phyloP scores from a whole-genome alignment of 2,329 filamentous ascomycete genomes.

The Cercospora nicotianae region DNA sequence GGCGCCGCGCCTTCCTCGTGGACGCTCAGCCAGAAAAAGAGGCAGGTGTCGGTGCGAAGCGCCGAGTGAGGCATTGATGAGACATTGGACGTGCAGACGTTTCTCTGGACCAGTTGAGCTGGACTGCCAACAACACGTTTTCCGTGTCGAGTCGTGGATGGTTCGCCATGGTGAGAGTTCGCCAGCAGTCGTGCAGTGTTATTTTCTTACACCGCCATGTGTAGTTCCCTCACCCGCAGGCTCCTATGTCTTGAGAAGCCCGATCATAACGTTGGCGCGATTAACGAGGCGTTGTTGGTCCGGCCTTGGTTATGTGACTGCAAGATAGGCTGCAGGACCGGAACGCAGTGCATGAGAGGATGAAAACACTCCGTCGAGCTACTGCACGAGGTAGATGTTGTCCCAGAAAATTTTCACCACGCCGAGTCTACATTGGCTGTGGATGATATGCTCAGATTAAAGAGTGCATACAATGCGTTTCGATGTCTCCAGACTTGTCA shows the following conservation, averaged over 20 bases:
- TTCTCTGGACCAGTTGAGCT: background rate
- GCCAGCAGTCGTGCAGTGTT: background rate
- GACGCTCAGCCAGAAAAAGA: constrained; percentile 4
- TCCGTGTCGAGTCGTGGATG: background rate
- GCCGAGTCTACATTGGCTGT: constrained; percentile 18
- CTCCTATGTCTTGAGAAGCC: background rate
- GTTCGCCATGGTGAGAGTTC: background rate
- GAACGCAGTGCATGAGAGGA: constrained; percentile 19
- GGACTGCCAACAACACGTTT: background rate
- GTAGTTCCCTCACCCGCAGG: constrained; percentile 25
- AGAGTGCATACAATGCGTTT: constrained; percentile 6
- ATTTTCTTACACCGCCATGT: constrained; percentile 11
- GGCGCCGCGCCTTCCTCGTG: too few relatives aligned
- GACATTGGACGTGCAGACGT: background rate
- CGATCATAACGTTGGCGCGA: constrained; percentile 11
- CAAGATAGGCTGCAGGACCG: constrained; percentile 15
- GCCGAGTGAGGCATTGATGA: constrained; percentile 14
- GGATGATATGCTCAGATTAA: background rate
- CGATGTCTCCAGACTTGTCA: constrained; percentile 17
- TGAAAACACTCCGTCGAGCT: constrained; percentile 14
- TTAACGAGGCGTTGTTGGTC: constrained; percentile 1
- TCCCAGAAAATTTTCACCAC: constrained; percentile 24
- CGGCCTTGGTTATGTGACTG: constrained; percentile 4
- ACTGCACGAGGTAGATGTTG: constrained; percentile 24
- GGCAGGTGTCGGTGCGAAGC: constrained; percentile 17